These are phyloP conservation scores for Anisodus tanguticus DNA, from an alignment of 257 asterid species.

Conservation along the genomic window DNA sequence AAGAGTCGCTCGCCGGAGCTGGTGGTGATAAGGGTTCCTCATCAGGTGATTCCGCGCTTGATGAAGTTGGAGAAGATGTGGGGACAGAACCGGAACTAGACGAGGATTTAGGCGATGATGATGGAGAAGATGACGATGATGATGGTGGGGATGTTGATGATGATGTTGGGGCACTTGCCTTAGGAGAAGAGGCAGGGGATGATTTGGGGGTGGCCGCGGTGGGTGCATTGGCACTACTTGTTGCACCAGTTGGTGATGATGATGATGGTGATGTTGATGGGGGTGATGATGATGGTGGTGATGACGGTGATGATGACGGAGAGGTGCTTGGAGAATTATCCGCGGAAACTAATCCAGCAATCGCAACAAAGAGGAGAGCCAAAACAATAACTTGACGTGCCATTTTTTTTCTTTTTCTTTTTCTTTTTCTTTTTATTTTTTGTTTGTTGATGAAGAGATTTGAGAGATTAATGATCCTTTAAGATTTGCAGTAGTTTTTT, in stretches of 20 bases:
- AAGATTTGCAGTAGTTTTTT: constrained; percentile 43
- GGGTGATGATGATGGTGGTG: constrained; percentile 30
- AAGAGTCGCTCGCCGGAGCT: constrained; percentile 38
- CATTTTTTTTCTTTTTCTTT: constrained; percentile 40
- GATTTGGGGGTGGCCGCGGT: neutral
- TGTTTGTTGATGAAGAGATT: neutral
- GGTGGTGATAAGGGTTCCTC: constrained; percentile 55
- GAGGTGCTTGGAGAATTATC: constrained; percentile 53
- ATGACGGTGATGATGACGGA: constrained; percentile 41
- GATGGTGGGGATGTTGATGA: constrained; percentile 25
- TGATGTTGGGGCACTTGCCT: constrained; percentile 28
- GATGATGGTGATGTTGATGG: constrained; percentile 40
- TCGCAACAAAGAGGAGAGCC: constrained; percentile 53
- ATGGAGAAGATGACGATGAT: constrained; percentile 25
- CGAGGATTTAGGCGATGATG: constrained; percentile 26
- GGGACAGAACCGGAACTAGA: constrained; percentile 8
- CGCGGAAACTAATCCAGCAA: constrained; percentile 57
- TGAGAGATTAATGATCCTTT: constrained; percentile 42
- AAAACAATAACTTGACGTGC: constrained; percentile 57
- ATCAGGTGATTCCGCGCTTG: constrained; percentile 39
- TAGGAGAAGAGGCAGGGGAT: constrained; percentile 30
- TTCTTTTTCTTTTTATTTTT: neutral
- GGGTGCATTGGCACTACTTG: constrained; percentile 34
- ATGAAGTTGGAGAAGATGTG: constrained; percentile 16
- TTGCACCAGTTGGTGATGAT: constrained; percentile 30